A percentile compares a stretch with the other conserved stretches of the same genome.
phyloP scores from a whole-genome alignment of 768 basidiomycete species.

The Amanita phalloides region DNA sequence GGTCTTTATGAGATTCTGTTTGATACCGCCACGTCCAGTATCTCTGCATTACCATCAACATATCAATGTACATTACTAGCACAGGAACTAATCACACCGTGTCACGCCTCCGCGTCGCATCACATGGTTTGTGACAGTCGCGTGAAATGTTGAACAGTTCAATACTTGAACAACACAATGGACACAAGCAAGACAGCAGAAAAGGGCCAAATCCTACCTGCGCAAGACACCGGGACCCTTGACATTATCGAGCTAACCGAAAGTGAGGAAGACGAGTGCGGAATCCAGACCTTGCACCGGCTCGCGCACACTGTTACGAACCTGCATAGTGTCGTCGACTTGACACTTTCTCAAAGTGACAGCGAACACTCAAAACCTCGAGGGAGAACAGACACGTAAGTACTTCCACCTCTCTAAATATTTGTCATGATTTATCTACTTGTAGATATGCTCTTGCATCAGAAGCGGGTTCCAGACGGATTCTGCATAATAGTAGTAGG shows the following conservation, averaged over 20 bases:
- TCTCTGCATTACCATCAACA: conserved; percentile 3
- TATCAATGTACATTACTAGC: conserved; percentile 5
- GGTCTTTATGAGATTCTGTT: conserved; percentile 57
- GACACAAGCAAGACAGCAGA: not conserved
- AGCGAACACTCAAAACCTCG: not conserved
- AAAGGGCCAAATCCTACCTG: too few relatives aligned
- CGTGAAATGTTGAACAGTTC: not conserved
- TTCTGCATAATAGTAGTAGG: too few relatives aligned
- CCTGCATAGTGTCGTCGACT: not conserved
- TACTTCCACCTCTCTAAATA: not conserved
- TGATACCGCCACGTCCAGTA: not conserved
- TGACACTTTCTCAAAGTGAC: not conserved
- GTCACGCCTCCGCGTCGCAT: not conserved
- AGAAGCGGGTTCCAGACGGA: too few relatives aligned
- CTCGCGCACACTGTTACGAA: not conserved
- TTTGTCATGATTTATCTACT: too few relatives aligned
- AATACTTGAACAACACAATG: not conserved
- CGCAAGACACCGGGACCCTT: not conserved
- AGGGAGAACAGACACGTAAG: not conserved
- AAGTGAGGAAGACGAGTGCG: not conserved
- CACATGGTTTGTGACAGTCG: not conserved
- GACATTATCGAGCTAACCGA: conserved; percentile 1
- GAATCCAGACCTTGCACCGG: not conserved
- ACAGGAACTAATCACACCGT: not conserved
- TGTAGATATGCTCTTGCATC: not conserved